These are phyloP conservation scores for Simplicillium sp. DNA, from an alignment of 2,329 filamentous ascomycete species.

Conservation along the genomic window DNA sequence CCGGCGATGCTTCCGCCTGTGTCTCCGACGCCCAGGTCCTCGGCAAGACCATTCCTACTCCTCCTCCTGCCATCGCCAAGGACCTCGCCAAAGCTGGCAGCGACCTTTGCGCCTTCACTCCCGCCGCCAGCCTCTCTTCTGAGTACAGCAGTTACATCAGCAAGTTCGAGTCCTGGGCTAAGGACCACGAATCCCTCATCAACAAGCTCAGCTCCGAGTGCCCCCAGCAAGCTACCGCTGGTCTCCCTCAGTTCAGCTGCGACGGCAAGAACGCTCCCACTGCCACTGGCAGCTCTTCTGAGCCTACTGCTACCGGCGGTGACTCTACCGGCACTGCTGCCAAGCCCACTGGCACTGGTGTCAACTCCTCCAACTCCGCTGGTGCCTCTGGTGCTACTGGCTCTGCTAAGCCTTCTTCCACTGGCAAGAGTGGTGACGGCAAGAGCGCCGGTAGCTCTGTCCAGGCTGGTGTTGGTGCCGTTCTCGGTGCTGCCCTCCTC, in stretches of 20 bases:
- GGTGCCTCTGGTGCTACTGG: conserved; percentile 8
- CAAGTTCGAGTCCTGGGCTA: conserved; percentile 20
- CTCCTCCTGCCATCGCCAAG: conserved; percentile 17
- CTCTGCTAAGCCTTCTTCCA: conserved; percentile 2
- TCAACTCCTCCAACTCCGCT: conserved; percentile 31
- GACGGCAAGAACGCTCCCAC: not conserved
- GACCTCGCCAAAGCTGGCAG: conserved; percentile 13
- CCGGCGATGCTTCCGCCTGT: conserved; percentile 12
- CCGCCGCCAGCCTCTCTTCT: conserved; percentile 18
- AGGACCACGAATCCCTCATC: conserved; percentile 16
- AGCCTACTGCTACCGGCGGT: not conserved
- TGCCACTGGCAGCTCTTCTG: not conserved
- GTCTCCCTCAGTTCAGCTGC: conserved; percentile 1
- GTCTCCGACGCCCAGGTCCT: conserved; percentile 12
- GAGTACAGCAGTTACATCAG: conserved; percentile 22
- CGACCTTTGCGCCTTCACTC: conserved; percentile 21
- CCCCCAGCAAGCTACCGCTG: conserved; percentile 10
- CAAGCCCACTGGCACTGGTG: not conserved
- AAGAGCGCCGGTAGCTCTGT: conserved; percentile 13
- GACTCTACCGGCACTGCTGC: too few species aligned
- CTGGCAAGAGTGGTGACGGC: conserved; percentile 7
- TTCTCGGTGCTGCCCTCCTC: conserved; percentile 18
- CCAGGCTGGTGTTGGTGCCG: conserved; percentile 18
- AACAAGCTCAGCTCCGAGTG: conserved; percentile 16
- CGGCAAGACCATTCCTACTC: conserved; percentile 18